These are phyloP conservation scores for Hansenula lynferdii DNA, from an alignment of 1,139 yeast genomes.

Conservation along the genomic window DNA sequence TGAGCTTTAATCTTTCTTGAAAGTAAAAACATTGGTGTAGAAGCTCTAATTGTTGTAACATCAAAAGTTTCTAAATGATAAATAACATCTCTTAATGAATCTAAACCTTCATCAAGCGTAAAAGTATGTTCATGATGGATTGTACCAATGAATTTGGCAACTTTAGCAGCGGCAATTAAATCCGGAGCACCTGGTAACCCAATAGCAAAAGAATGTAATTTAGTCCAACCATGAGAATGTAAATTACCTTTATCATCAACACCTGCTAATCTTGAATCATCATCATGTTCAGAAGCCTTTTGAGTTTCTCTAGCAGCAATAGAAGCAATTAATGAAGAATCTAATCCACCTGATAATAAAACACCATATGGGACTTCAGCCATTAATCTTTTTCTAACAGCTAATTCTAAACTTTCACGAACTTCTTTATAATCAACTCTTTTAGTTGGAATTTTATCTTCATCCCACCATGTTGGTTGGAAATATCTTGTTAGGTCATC, in stretches of 20 bases:
- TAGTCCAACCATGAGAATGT: conserved; percentile 74
- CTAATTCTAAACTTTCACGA: conserved; percentile 81
- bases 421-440: conserved; percentile 68
- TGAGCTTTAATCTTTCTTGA: conserved; percentile 98
- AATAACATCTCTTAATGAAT: conserved; percentile 91
- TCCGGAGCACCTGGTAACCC: conserved; percentile 99
- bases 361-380: conserved; percentile 99
- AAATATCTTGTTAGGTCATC: conserved; percentile 83
- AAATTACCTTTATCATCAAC: conserved; percentile 85
- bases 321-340: conserved; percentile 92
- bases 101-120: conserved; percentile 94
- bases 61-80: conserved; percentile 96
- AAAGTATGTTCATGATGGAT: conserved; percentile 97
- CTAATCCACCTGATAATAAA: conserved; percentile 92
- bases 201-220: conserved; percentile 92
- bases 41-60: conserved; percentile 97
- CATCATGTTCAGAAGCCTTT: conserved; percentile 56
- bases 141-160: conserved; percentile 92
- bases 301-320: conserved; percentile 96
- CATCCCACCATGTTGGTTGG: conserved; percentile 95
- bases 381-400: conserved; percentile 98
- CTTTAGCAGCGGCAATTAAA: conserved; percentile 92
- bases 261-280: conserved; percentile 71
- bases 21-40: conserved; percentile 96
- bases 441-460: conserved; percentile 60